Evolutionary conservation across 2,329 filamentous ascomycete genomes (phyloP), one percentile per base, ranked within the genome.

Genomic region (Calonectria hawksworthii): DNA sequence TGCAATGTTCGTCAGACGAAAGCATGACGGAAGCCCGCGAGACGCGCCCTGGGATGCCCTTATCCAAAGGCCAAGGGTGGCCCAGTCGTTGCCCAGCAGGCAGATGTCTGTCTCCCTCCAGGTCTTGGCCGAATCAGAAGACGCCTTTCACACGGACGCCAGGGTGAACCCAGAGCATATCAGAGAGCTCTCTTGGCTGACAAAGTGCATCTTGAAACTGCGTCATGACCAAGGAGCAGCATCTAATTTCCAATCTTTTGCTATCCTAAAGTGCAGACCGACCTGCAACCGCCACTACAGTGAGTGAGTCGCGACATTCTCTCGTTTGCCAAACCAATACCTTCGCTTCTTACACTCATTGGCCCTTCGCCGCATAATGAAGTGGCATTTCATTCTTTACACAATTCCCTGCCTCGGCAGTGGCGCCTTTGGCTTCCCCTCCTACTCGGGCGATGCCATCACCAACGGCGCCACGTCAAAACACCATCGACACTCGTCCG

Each of bases 371-470:
- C 3, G 11, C 14, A 54, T 18, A 9, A 74, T 74, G 72, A 71
- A 68, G 63, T 74, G 68, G 52, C 52, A 51, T 36, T 23, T 16
- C 23, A 14, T 68, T 36, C 18, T 67, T 36, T 63, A 34, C 10
- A 13, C 51, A 1, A 11, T 72, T 13, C 21, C 68, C 32, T 68
- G 34, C 52, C 32, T 71, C 10, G 21, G 23, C n/a, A 44, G 47
- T 38, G 68, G 63, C 36, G 44, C 38, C 26, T 16, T 54, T 32
- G 72, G 44, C 38, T 72, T 74, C 23, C 72, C 72, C 3, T 28
- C 61, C 14, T 36, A 56, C 23, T 36, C 32, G 4, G 34, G 41
- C 23, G 34, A 41, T 13, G 26, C 36, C 16, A 16, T 34, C 16
- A 16, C 38, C 3, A 38, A 56, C n/a, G 50, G 30, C 11, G 63